phyloP scores from a whole-genome alignment of 1,139 yeast genomes.

The Candida sojae region DNA sequence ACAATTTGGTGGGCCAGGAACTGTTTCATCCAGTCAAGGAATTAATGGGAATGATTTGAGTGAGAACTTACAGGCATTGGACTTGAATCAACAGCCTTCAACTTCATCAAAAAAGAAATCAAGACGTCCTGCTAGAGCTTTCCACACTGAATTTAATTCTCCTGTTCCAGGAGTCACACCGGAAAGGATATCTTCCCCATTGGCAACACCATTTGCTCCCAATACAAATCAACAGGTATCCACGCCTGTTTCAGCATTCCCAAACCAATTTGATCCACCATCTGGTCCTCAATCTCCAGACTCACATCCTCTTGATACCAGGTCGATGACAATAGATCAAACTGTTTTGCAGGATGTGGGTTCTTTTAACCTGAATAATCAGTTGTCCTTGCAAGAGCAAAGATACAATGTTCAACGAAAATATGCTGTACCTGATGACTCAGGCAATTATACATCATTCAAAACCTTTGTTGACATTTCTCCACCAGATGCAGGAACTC shows the following conservation, averaged over 20 bases:
- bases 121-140: conserved; percentile 49
- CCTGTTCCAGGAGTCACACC: conserved; percentile 12
- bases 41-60: conserved; percentile 6
- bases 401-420: conserved; percentile 56
- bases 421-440: conserved; percentile 33
- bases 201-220: background rate
- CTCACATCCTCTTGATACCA: background rate
- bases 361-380: conserved; percentile 5
- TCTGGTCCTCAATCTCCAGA: background rate
- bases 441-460: conserved; percentile 45
- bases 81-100: conserved; percentile 9
- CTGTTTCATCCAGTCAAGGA: background rate
- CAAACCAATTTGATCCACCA: conserved; percentile 2
- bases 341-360: conserved; percentile 10
- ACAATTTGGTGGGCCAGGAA: background rate
- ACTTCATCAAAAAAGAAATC: conserved; percentile 22
- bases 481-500: conserved; percentile 83
- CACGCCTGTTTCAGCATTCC: background rate
- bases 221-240: background rate
- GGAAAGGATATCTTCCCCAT: conserved; percentile 6
- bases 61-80: conserved; percentile 10
- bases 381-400: conserved; percentile 55
- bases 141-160: conserved; percentile 32
- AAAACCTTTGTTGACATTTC: conserved; percentile 71
- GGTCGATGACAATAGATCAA: conserved; percentile 11